Evolutionary conservation across 2,329 filamentous ascomycete species (phyloP), one percentile per base, ranked within the genome.

Genomic region (Cryphonectria radicalis): DNA sequence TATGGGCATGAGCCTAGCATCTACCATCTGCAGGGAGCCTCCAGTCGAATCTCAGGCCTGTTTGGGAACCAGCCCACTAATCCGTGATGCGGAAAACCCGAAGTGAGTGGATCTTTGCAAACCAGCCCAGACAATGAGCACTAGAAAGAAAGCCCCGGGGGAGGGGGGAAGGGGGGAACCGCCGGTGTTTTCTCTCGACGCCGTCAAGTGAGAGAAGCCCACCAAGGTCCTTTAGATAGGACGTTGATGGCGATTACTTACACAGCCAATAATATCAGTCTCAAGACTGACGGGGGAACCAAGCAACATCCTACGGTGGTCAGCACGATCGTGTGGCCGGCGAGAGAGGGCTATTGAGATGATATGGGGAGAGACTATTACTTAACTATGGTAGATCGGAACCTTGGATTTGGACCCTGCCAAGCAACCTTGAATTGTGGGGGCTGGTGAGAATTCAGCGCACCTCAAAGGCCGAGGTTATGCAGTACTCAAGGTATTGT

Each of bases 361-460:
- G 46, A 57, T 32, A 3, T 28, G 53, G 53, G 53, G 53, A n/a
- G 46, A 7, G 46, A 28, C 53, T 14, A 28, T 28, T 32, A 3
- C 32, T 32, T 32, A 32, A 32, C 32, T 32, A 3, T 32, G 32
- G 32, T 32, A 28, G 6, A 57, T 10, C 25, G 53, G 53, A 13
- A 57, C 53, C 25, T 57, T 17, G 53, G 53, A 28, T 14, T 28
- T 14, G 53, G 53, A 57, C 53, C 53, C 53, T 57, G 53, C 53
- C 53, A 57, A 57, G 53, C 53, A 57, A 57, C 53, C 53, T 57
- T 57, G 53, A 57, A 57, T 28, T 57, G 53, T 57, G 53, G 53
- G 14, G 53, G 25, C 28, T 28, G 46, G 46, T n/a, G 22, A 1
- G 46, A 53, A 10, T 53, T 19, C 22, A 53, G 53, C 22, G 46